Evolutionary conservation across 192 early-diverging fungal species (phyloP).

Genomic region (Umbelopsis ramanniana): DNA sequence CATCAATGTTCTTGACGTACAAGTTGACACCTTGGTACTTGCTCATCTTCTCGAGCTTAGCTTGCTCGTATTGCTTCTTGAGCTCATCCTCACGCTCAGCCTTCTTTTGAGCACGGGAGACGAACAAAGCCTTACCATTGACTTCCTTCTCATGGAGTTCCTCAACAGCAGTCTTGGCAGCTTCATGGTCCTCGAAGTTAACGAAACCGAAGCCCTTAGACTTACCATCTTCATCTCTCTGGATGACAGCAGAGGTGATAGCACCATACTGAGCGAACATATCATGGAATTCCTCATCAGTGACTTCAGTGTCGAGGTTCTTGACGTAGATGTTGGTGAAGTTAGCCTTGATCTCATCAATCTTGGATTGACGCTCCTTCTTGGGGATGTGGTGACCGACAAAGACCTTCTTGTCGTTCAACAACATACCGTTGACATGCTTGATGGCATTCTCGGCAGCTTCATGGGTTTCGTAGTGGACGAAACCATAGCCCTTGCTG

Average conservation of each 20-base stretch:
- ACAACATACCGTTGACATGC: conserved; percentile 86
- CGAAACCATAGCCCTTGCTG: conserved; percentile 86
- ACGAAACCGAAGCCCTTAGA: conserved; percentile 90
- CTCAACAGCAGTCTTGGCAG: conserved; percentile 75
- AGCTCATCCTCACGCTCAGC: conserved; percentile 89
- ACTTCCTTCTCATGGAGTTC: conserved; percentile 84
- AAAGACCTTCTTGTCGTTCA: conserved; percentile 84
- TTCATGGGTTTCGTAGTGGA: conserved; percentile 87
- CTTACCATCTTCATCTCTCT: conserved; percentile 71
- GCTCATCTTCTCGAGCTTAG: conserved; percentile 77
- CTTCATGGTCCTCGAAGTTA: conserved; percentile 82
- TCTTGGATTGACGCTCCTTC: conserved; percentile 72
- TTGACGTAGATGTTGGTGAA: conserved; percentile 95
- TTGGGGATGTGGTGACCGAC: conserved; percentile 83
- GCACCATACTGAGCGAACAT: conserved; percentile 73
- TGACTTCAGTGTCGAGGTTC: conserved; percentile 75
- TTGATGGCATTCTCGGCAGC: conserved; percentile 84
- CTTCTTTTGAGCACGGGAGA: conserved; percentile 92
- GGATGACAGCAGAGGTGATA: conserved; percentile 74
- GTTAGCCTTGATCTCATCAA: conserved; percentile 70
- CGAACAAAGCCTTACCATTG: conserved; percentile 81
- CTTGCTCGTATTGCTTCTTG: conserved; percentile 81
- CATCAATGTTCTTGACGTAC: conserved; percentile 92
- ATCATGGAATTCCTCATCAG: conserved; percentile 66
- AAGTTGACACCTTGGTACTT: conserved; percentile 94